Percentiles rank a stretch among this genome's conserved stretches.
Conservation (phyloP, 805 yeast species). For the Blastobotrys muscicola region DNA sequence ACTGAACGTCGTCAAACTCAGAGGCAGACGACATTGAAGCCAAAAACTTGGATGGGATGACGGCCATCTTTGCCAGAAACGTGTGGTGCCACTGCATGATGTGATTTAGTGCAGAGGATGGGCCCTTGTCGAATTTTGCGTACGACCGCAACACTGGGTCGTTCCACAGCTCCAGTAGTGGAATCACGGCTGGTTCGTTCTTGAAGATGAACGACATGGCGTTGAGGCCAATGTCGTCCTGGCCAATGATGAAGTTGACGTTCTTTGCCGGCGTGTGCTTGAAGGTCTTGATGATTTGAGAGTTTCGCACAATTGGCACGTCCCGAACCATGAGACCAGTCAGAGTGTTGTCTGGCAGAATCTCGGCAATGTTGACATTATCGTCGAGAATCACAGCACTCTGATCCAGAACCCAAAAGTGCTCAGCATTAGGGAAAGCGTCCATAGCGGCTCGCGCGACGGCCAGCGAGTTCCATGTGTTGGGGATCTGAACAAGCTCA, state of each 20-base stretch:
- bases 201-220: slow-evolving; percentile 63
- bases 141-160: slow-evolving; percentile 65
- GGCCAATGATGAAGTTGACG: slow-evolving; percentile 58
- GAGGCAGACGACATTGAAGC: slow-evolving; percentile 21
- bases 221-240: slow-evolving; percentile 53
- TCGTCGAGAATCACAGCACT: slow-evolving; percentile 69
- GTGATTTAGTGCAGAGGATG: slow-evolving; percentile 58
- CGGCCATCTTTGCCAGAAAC: slow-evolving; percentile 58
- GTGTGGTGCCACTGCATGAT: slow-evolving; percentile 92
- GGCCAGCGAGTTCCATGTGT: slow-evolving; percentile 51
- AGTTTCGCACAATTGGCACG: slow-evolving; percentile 50
- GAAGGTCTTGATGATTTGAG: slow-evolving; percentile 42
- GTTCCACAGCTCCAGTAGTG: slow-evolving; percentile 70
- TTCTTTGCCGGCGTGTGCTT: slow-evolving; percentile 45
- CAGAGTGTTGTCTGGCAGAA: slow-evolving; percentile 51
- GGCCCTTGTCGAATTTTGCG: slow-evolving; percentile 40
- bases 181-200: slow-evolving; percentile 55
- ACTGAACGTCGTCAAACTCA: neutral
- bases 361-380: slow-evolving; percentile 47
- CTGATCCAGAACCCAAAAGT: slow-evolving; percentile 76
- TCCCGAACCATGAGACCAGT: slow-evolving; percentile 57
- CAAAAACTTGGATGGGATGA: slow-evolving; percentile 57
- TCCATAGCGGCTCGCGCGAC: slow-evolving; percentile 80
- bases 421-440: slow-evolving; percentile 85
- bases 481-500: slow-evolving; percentile 11